Evolutionary conservation across 73 alveolate species (phyloP), one percentile per base, ranked within the genome.

Genomic region (Paramecium tetraurelia): DNA sequence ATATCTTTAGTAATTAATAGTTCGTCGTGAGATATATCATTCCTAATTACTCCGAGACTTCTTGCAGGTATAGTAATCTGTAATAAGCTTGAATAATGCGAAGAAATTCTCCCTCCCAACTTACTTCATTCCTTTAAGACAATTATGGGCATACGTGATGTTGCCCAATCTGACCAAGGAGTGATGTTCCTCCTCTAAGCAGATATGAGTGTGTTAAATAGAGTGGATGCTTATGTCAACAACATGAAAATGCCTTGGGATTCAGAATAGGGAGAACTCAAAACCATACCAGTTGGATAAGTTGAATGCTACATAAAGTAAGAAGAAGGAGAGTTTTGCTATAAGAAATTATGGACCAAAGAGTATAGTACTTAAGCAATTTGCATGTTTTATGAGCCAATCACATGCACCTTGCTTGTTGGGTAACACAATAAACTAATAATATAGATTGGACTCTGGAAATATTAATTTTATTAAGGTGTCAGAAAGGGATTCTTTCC

Each of bases 211-310:
- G 92, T 89, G 4, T 58, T 83, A 21, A 70, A 77, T 46, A 71
- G 94, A 53, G 94, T 89, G 27, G 94, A 89, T 71, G 94, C 94
- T 44, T 89, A 89, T 89, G 70, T 89, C 21, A 89, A 77, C 14
- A 89, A 89, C 50, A 71, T 72, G 68, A 89, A 89, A 35, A 89
- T 89, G 94, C 94, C 94, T 22, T 89, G 94, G 94, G 68, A 80
- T 20, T 9, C 24, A 0, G 70, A 89, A 46, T 38, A 89, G 16
- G 85, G 27, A 14, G 86, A 89, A 71, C 46, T 84, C 40, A 53
- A 68, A 46, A 89, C 83, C 18, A 38, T 70, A 27, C 90, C 94
- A 21, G 94, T 89, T 71, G 94, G 94, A n/a, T 58, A 33, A 33
- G 80, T 89, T 29, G 94, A 89, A 89, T 89, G 94, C 29, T 89